Evolutionary conservation across 768 basidiomycete species (phyloP), one percentile per base, ranked within the genome.

Genomic region (Lentinula sp.): DNA sequence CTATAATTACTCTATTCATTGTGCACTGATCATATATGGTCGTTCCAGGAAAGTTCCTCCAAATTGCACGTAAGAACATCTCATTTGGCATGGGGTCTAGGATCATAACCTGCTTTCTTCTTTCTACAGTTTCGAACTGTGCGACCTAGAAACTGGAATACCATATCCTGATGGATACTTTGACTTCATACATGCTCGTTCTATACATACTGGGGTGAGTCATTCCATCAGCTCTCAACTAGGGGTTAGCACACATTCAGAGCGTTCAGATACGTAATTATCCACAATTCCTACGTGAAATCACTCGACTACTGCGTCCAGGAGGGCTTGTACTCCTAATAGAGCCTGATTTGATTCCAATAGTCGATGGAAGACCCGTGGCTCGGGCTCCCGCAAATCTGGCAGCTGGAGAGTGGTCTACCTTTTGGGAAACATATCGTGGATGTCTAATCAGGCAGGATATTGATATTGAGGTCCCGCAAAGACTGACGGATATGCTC

Each of bases 131-230:
- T 90, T 88, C 67, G 88, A 90, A 66, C 77, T 89, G 13, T 89
- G 85, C 70, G 85, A 90, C 69, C 74, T 89, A 61, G 84, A 87
- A 69, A 76, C 81, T 62, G 73, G 72, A 66, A 74, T 90, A 41
- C 88, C 88, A 13, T 90, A 88, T 68, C 83, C 83, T 20, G 80
- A 81, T 67, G 76, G 73, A 37, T 76, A 84, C 50, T 90, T 88
- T 65, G 85, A 90, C 69, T 74, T 90, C 65, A 79, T 90, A 49
- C 88, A 90, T 67, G 86, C 85, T 42, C 83, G 88, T 57, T 86
- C 80, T 39, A 79, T 89, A 68, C 85, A 88, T 66, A 82, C 79
- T 32, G 87, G 88, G 59, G 85, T 87, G 69, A 70, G 85, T 71
- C 48, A 61, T 65, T 63, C 35, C 48, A 64, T 1, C 12, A n/a